Evolutionary conservation across 805 yeast species (phyloP), one percentile per base, ranked within the genome.

Genomic region (Zygosaccharomyces kombuchaensis): DNA sequence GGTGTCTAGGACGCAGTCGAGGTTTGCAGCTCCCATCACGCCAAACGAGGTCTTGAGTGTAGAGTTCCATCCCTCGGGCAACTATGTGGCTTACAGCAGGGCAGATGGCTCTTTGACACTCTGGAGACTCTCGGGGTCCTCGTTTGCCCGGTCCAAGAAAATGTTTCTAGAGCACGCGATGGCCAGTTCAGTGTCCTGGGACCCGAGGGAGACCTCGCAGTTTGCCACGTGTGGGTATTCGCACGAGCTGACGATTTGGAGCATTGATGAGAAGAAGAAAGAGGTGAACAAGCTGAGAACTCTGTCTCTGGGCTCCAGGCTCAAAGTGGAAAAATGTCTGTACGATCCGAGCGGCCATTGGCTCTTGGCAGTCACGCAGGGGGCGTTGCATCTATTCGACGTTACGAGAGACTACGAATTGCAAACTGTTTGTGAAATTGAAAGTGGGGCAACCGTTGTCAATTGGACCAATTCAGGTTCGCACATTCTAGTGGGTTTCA

Each of bases 341-440:
- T 80, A 69, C 56, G 72, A 77, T 12, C 64, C 69, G 3, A 77
- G 73, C 54, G 82, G 84, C 0, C 62, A 63, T 26, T 62, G 69
- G 51, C 52, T 82, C 26, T 65, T 71, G 2, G 77, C 71, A 10
- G 70, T 70, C 2, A 74, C 76, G 22, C 59, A 70, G 41, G 69
- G 72, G 14, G 60, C 59, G 3, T 37, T 80, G 0, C 48, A 55
- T 7, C 48, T 78, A 3, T 67, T 67, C 39, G 63, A 69, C 23
- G 68, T 67, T 1, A 43, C 43, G 9, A 53, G 62, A 3, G 65
- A 67, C 45, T 69, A 67, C 48, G 50, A 36, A 61, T 61, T 43
- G 8, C 63, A 31, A 6, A 34, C 47, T 25, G 26, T 40, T 2
- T 42, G 34, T 13, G 44, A 47, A 2, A 21, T 57, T 6, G 45